Evolutionary conservation across 768 basidiomycete species (phyloP), one percentile per base, ranked within the genome.

Genomic region (Tulasnella sp.): DNA sequence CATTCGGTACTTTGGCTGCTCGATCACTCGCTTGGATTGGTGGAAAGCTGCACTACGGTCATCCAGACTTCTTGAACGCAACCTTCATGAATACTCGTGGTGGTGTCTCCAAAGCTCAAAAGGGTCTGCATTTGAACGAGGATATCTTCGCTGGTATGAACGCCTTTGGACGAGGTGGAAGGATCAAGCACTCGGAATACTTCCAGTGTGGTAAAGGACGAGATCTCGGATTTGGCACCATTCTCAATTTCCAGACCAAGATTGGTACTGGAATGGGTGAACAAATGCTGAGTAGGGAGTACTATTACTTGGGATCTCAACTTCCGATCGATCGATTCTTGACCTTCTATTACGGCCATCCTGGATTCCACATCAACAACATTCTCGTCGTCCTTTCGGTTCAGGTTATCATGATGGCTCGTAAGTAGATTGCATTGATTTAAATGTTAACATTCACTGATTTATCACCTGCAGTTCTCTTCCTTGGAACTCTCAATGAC

Each of bases 221-320:
- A 66, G 95, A 98, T 72, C 78, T 99, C 56, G 95, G 95, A 22
- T 98, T 99, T 66, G 93, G 92, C 32, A 99, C 95, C 20, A 98
- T 98, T 62, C 70, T 99, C 61, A 99, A 98, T 67, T 99, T 98
- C 83, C 85, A 90, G 73, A 99, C 93, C 52, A 99, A 99, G 77
- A 92, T 98, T 60, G 92, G 93, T 9, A 96, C 92, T n/a, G 93
- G 93, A 65, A 99, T 99, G 93, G 93, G 93, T 33, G 93, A 99
- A 65, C 93, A 99, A 67, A 89, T 96, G 87, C 76, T 99, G 61
- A 95, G 90, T 69, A 79, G 93, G 56, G 93, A 98, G 68, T 96
- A 99, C 66, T 99, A 99, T 66, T 98, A 98, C 62, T 68, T 99
- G 56, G 93, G 93, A 28, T 98, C 93, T 20, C 93, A 96, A 63